Base-by-base conservation (phyloP, 371 early-diverging fungal species). In the Apophysomyces ossiformis region DNA sequence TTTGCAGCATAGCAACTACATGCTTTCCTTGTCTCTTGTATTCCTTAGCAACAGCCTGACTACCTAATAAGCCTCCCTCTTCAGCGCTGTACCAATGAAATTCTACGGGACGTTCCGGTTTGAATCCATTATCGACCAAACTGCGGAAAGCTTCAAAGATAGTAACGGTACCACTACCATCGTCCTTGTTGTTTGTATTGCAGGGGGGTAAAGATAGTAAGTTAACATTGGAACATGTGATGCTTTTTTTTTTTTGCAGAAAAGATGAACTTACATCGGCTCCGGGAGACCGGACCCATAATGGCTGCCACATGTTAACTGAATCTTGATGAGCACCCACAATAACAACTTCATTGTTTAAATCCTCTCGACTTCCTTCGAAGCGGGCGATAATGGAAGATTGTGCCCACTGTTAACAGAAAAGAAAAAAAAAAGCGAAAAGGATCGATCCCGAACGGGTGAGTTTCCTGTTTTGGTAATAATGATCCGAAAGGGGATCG, bases 11-110 rank as follows among this genome's bases (percentile, higher is more conserved):
- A 39, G 89, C 96, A 63, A 87, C 75, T 5, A 95, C 90, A n/a
- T 81, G 78, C 54, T 75, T 80, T 12, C 76, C 77, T 37, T 78
- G 75, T 16, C 75, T 63, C 65, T 76, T 73, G 76, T 96, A 98
- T 16, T 76, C 68, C 35, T 81, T 69, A 12, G 93, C 93, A 12
- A 98, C 88, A 56, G 79, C 93, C 78, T 96, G 95, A 21, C 93
- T 93, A n/a, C 98, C 98, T 65, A 94, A 76, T 9, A 97, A 85
- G 21, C 95, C 95, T 50, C 80, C 93, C 73, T 95, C 95, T 77
- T 94, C 95, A 58, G 86, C 95, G 63, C 93, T 90, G 68, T 94
- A 97, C 94, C 94, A 98, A 77, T 96, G 97, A 85, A 97, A 96
- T 73, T 97, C 97, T 39, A 98, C 91, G 15, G 96, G 87, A 60